Evolutionary conservation across 305 asterid species (phyloP).

Genomic region (Lippia alba): DNA sequence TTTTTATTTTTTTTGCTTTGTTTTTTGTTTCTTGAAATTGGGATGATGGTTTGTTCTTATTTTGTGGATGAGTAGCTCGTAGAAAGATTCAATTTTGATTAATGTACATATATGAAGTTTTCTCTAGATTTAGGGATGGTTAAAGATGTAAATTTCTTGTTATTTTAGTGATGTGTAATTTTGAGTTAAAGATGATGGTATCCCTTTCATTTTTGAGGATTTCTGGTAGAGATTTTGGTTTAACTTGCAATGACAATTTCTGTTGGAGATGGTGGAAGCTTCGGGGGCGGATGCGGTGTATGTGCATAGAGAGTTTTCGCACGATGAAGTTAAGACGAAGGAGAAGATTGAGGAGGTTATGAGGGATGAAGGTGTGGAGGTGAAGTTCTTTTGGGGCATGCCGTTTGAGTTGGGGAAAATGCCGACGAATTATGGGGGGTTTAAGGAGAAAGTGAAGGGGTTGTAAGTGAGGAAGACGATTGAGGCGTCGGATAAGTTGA

Average conservation of each 20-base stretch:
- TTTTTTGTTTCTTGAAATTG: neutral
- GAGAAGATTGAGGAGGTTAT: slow-evolving; percentile 76
- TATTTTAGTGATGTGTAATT: slow-evolving; percentile 5
- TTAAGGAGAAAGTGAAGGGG: slow-evolving; percentile 80
- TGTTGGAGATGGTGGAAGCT: slow-evolving; percentile 78
- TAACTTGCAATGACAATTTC: too few relatives aligned
- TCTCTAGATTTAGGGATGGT: slow-evolving; percentile 1
- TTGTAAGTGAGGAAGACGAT: slow-evolving; percentile 85
- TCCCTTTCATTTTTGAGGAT: slow-evolving; percentile 14
- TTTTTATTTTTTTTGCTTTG: neutral
- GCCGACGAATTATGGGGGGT: slow-evolving; percentile 92
- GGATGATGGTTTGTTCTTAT: slow-evolving; percentile 19
- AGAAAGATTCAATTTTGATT: too few relatives aligned
- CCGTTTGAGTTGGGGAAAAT: slow-evolving; percentile 82
- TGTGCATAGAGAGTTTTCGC: slow-evolving; percentile 81
- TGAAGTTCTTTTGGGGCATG: slow-evolving; percentile 96
- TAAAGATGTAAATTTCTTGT: slow-evolving; percentile 22
- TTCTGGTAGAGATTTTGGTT: slow-evolving; percentile 2
- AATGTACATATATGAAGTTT: too few relatives aligned
- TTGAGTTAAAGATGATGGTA: neutral
- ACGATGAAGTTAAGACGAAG: slow-evolving; percentile 84
- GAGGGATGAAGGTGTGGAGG: slow-evolving; percentile 93
- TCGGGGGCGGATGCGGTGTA: slow-evolving; percentile 94
- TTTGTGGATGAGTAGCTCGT: slow-evolving; percentile 6
- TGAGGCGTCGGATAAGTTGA: slow-evolving; percentile 77